phyloP scores from a whole-genome alignment of 345 rosid genomes.

The Clausena lansium region DNA sequence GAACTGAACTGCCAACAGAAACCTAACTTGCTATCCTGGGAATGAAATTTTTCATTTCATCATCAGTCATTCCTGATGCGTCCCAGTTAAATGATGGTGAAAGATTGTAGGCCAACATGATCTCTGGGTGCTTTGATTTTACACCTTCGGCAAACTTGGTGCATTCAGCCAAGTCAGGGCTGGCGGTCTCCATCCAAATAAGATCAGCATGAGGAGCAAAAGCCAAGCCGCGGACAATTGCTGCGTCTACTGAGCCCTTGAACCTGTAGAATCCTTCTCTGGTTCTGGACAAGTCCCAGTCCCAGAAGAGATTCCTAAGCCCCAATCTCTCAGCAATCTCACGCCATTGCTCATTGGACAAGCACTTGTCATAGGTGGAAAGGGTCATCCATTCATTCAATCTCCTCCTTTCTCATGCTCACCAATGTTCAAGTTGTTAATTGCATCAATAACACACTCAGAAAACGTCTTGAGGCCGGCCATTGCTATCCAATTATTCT shows the following conservation, averaged over 20 bases:
- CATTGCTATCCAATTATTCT: constrained; percentile 75
- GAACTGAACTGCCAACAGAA: constrained; percentile 98
- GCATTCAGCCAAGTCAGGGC: constrained; percentile 80
- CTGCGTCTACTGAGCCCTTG: constrained; percentile 80
- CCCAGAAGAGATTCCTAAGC: constrained; percentile 83
- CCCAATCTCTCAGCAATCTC: constrained; percentile 75
- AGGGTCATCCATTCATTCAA: constrained; percentile 68
- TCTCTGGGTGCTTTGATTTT: constrained; percentile 61
- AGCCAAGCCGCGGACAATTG: constrained; percentile 84
- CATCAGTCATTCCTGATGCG: constrained; percentile 84
- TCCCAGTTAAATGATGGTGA: constrained; percentile 98
- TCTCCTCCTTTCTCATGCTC: constrained; percentile 60
- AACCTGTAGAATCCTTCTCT: constrained; percentile 96
- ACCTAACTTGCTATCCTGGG: constrained; percentile 81
- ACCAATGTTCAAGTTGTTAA: constrained; percentile 52
- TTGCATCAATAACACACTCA: constrained; percentile 56
- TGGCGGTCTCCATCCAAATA: constrained; percentile 93
- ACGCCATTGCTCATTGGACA: constrained; percentile 65
- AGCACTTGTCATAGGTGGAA: constrained; percentile 65
- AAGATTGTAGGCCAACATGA: constrained; percentile 89
- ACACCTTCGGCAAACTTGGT: constrained; percentile 73
- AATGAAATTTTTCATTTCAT: constrained; percentile 83
- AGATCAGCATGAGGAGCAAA: constrained; percentile 81
- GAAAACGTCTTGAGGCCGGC: constrained; percentile 85
- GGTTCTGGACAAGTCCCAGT: constrained; percentile 94